Evolutionary conservation across 768 basidiomycete species (phyloP).

Genomic region (Lactifluus piperatus): DNA sequence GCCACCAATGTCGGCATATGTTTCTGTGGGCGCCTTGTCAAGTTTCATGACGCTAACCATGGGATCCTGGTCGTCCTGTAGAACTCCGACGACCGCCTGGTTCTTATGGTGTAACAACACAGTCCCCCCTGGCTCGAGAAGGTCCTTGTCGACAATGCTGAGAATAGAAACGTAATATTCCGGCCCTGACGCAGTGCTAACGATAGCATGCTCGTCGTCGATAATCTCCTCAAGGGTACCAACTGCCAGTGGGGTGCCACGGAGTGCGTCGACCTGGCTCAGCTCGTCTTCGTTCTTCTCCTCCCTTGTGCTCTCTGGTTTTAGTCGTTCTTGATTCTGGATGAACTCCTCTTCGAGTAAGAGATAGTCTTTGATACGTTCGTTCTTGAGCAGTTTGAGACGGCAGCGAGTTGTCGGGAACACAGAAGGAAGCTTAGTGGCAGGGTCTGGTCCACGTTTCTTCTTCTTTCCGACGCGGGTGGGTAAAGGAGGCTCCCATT

Average conservation of each 20-base stretch:
- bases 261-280: conserved; percentile 86
- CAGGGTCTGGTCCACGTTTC: conserved; percentile 80
- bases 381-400: conserved; percentile 90
- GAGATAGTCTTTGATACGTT: conserved; percentile 97
- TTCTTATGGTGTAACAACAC: conserved; percentile 95
- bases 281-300: conserved; percentile 96
- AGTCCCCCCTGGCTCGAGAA: conserved; percentile 92
- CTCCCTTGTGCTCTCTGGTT: conserved; percentile 80
- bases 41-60: conserved; percentile 98
- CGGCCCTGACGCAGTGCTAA: conserved; percentile 88
- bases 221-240: conserved; percentile 97
- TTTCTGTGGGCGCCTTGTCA: conserved; percentile 98
- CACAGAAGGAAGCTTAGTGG: conserved; percentile 86
- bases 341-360: conserved; percentile 94
- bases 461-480: conserved; percentile 98
- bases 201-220: conserved; percentile 98
- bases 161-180: conserved; percentile 97
- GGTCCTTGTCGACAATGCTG: conserved; percentile 97
- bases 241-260: conserved; percentile 96
- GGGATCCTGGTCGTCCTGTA: conserved; percentile 92
- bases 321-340: conserved; percentile 83
- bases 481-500: conserved; percentile 97
- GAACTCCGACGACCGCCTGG: conserved; percentile 88
- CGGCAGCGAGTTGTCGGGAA: conserved; percentile 94
- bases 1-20: conserved; percentile 97